Percentiles rank a stretch among this genome's conserved stretches.
These are phyloP conservation scores for Psilocybe tampanensis DNA, from an alignment of 768 basidiomycete species.

Conservation along the genomic window DNA sequence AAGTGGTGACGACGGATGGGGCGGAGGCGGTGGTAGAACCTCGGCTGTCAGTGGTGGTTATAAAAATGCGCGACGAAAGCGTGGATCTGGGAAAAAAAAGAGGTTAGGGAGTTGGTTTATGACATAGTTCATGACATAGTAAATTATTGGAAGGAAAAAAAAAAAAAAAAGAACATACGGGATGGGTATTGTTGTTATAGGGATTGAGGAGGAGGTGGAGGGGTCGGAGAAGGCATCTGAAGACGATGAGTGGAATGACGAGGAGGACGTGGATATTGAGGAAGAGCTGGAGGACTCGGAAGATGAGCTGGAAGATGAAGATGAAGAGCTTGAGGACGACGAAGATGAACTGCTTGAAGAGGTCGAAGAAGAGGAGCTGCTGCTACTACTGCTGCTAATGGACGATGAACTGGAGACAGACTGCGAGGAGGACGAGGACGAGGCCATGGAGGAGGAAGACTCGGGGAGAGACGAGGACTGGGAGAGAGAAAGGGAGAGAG, in stretches of 20 bases:
- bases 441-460: constrained; percentile 11
- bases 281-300: constrained; percentile 14
- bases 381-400: neutral
- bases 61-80: constrained; percentile 50
- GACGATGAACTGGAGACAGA: constrained; percentile 23
- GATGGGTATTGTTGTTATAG: neutral
- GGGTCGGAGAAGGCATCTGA: neutral
- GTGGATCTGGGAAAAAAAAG: constrained; percentile 46
- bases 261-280: constrained; percentile 17
- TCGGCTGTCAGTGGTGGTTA: constrained; percentile 61
- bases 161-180: neutral
- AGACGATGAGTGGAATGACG: constrained; percentile 22
- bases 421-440: constrained; percentile 14
- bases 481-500: constrained; percentile 9
- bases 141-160: neutral
- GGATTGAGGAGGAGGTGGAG: constrained; percentile 1
- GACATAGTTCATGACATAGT: constrained; percentile 21
- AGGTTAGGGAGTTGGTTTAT: constrained; percentile 15
- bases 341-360: constrained; percentile 15
- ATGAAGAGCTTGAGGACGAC: neutral
- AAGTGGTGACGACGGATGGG: constrained; percentile 60
- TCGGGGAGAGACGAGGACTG: constrained; percentile 13
- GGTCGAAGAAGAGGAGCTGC: constrained; percentile 12
- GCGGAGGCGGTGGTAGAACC: constrained; percentile 52
- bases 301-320: constrained; percentile 9